Conservation (phyloP, 176 grass and related monocot species). For the Cenchrus fungigraminus region DNA sequence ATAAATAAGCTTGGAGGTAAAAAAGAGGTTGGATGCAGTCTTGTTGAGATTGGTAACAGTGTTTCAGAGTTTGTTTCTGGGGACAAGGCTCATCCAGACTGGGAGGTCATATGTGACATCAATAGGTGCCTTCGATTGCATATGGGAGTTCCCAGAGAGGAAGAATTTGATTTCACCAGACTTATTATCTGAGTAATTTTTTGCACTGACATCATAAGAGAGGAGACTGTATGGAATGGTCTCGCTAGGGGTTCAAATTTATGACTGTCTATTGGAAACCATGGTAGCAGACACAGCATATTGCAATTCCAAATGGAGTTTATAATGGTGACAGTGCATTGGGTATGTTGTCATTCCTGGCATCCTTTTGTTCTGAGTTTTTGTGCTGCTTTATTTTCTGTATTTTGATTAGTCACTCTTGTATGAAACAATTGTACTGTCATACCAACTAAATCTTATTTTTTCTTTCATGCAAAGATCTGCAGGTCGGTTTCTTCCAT, state of each 20-base stretch:
- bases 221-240: neutral
- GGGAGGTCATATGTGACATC: constrained; percentile 16
- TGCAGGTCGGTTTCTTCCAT: too few relatives aligned
- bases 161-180: neutral
- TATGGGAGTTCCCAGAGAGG: neutral
- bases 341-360: neutral
- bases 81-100: neutral
- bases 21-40: constrained; percentile 5
- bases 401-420: too few relatives aligned
- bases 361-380: too few relatives aligned
- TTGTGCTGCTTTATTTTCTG: too few relatives aligned
- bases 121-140: neutral
- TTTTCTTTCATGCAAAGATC: too few relatives aligned
- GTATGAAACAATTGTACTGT: too few relatives aligned
- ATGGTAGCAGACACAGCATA: neutral
- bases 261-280: neutral
- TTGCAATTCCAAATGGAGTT: neutral
- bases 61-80: neutral
- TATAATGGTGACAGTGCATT: neutral
- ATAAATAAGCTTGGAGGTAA: constrained; percentile 24
- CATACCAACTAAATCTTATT: too few relatives aligned
- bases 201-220: neutral
- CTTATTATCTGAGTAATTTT: neutral
- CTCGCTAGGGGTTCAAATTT: neutral
- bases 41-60: constrained; percentile 16